A percentile compares a stretch with the other conserved stretches of the same genome.
Conservation (phyloP, 1,284 basidiomycete genomes). For the Pseudozyma pruni region DNA sequence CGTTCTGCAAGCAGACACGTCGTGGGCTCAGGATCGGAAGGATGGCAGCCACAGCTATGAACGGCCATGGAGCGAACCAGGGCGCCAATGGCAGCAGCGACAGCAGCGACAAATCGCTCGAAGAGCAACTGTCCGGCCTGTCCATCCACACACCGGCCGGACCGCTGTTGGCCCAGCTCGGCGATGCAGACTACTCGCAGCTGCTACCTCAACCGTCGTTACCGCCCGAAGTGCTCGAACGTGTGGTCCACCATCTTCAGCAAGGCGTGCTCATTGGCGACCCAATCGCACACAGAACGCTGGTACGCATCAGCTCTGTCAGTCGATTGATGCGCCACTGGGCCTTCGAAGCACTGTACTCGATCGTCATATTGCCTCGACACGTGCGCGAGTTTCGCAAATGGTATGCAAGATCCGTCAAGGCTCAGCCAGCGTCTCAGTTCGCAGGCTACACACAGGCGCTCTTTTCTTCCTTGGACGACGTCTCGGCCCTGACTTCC, state of each 20-base stretch:
- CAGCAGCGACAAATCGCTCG: constrained; percentile 7
- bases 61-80: too few species aligned
- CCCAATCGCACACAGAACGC: constrained; percentile 33
- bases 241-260: constrained; percentile 41
- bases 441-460: constrained; percentile 54
- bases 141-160: constrained; percentile 32
- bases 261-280: constrained; percentile 50
- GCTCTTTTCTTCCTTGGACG: constrained; percentile 57
- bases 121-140: constrained; percentile 10
- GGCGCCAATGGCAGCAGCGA: neutral
- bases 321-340: constrained; percentile 50
- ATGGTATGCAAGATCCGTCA: constrained; percentile 57
- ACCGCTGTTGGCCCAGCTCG: constrained; percentile 20
- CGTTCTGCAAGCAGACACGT: constrained; percentile 31
- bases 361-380: constrained; percentile 59
- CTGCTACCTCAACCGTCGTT: constrained; percentile 44
- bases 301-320: constrained; percentile 53
- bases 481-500: constrained; percentile 60
- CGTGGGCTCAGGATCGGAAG: constrained; percentile 27
- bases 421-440: constrained; percentile 53
- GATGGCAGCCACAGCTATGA: constrained; percentile 15
- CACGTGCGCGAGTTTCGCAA: constrained; percentile 65
- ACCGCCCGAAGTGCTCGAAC: constrained; percentile 56
- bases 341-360: constrained; percentile 55
- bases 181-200: constrained; percentile 12